These are phyloP conservation scores for Parastagonospora nodorum DNA, from an alignment of 2,329 filamentous ascomycete genomes.

Conservation along the genomic window DNA sequence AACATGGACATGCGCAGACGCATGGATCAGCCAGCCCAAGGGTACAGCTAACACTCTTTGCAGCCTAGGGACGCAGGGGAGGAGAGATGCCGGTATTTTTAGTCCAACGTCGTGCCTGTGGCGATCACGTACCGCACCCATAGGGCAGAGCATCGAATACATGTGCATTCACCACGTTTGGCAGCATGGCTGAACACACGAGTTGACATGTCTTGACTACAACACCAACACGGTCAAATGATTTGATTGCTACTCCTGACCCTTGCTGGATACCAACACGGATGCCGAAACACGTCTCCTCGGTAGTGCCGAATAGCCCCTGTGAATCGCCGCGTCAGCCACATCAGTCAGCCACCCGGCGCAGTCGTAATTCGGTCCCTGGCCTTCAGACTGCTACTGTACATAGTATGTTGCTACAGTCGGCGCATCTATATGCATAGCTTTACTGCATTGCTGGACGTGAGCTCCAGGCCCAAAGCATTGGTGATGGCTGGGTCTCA, in stretches of 20 bases:
- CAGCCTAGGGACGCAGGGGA: conserved; percentile 11
- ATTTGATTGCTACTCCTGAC: background rate
- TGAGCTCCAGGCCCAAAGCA: too few species aligned
- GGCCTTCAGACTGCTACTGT: too few species aligned
- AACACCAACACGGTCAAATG: background rate
- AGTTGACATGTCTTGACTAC: background rate
- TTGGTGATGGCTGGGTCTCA: too few species aligned
- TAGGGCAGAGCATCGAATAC: too few species aligned
- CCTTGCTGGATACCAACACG: conserved; percentile 1
- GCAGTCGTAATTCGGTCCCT: too few species aligned
- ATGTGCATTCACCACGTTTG: background rate
- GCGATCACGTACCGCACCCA: background rate
- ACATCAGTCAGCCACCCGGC: background rate
- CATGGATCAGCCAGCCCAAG: conserved; percentile 4
- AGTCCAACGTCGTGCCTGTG: conserved; percentile 7
- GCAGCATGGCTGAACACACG: background rate
- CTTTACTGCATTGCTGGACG: too few species aligned
- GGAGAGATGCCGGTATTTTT: conserved; percentile 15
- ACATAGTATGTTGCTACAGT: too few species aligned
- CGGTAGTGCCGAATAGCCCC: conserved; percentile 3
- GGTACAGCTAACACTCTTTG: conserved; percentile 5
- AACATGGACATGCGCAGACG: background rate
- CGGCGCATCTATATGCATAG: too few species aligned
- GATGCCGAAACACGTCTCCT: background rate
- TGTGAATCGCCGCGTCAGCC: conserved; percentile 4